Evolutionary conservation across 352 stramenopile species (phyloP).

Genomic region (Globisporangium heterothallicum): DNA sequence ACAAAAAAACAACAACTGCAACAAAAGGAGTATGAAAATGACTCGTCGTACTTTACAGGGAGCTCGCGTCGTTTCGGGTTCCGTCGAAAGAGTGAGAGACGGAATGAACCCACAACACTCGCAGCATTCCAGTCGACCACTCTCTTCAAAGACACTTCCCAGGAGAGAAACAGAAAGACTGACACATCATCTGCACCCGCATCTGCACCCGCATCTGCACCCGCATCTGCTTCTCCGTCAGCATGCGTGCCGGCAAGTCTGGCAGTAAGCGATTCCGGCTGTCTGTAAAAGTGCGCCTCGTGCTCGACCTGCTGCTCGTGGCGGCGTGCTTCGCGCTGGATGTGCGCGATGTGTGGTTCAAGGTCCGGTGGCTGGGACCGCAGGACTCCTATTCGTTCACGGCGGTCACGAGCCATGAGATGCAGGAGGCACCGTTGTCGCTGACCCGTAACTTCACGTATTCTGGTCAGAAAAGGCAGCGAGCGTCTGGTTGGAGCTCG

Average conservation of each 20-base stretch:
- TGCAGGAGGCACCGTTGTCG: conserved; percentile 10
- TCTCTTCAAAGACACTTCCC: too few relatives aligned
- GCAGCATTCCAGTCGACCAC: too few relatives aligned
- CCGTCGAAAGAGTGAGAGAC: neutral
- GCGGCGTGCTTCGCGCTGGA: conserved; percentile 35
- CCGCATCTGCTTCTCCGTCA: neutral
- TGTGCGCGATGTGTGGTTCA: conserved; percentile 53
- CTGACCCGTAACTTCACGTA: conserved; percentile 10
- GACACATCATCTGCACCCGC: too few relatives aligned
- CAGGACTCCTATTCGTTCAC: conserved; percentile 35
- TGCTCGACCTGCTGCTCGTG: conserved; percentile 26
- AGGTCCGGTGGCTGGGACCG: conserved; percentile 42
- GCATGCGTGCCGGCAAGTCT: neutral
- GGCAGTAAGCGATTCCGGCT: conserved; percentile 1
- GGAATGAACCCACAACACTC: too few relatives aligned
- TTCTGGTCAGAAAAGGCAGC: conserved; percentile 14
- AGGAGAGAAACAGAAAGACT: too few relatives aligned
- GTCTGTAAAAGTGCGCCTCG: conserved; percentile 9
- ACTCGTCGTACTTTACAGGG: neutral
- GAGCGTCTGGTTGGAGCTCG: conserved; percentile 35
- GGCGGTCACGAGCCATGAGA: conserved; percentile 18
- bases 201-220: too few relatives aligned
- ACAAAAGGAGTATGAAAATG: neutral
- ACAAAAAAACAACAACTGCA: neutral
- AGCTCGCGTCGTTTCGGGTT: neutral